These are phyloP conservation scores for Trichophyton mentagrophytes DNA, from an alignment of 2,329 filamentous ascomycete species.

Conservation along the genomic window DNA sequence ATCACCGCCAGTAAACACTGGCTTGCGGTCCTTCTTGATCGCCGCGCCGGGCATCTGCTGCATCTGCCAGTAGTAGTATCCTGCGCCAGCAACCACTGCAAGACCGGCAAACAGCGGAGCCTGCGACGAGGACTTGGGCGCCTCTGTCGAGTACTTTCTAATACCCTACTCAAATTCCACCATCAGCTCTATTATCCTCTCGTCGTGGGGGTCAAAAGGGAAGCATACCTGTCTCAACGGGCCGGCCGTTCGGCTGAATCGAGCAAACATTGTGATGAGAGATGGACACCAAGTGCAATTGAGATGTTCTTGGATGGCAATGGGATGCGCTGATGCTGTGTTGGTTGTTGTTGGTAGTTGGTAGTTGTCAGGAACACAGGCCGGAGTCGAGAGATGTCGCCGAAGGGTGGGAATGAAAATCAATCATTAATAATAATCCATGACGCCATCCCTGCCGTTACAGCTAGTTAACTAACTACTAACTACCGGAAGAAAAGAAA, in stretches of 20 bases:
- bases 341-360: background rate
- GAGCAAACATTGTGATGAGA: conserved; percentile 47
- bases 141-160: conserved; percentile 60
- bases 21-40: conserved; percentile 28
- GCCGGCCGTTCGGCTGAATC: conserved; percentile 50
- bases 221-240: conserved; percentile 51
- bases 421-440: background rate
- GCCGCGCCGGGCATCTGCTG: conserved; percentile 23
- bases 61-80: conserved; percentile 39
- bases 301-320: conserved; percentile 18
- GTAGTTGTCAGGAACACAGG: background rate
- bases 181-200: background rate
- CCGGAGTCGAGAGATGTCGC: background rate
- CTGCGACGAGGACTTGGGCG: conserved; percentile 33
- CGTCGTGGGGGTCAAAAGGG: background rate
- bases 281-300: background rate
- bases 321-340: background rate
- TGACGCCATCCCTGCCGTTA: conserved; percentile 4
- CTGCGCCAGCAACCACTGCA: conserved; percentile 40
- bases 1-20: conserved; percentile 66
- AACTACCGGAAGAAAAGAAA: background rate
- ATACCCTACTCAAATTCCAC: conserved; percentile 38
- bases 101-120: conserved; percentile 44
- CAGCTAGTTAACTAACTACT: background rate
- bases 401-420: background rate